These are phyloP conservation scores for Lyophyllum shimeji DNA, from an alignment of 768 basidiomycete species.

Conservation along the genomic window DNA sequence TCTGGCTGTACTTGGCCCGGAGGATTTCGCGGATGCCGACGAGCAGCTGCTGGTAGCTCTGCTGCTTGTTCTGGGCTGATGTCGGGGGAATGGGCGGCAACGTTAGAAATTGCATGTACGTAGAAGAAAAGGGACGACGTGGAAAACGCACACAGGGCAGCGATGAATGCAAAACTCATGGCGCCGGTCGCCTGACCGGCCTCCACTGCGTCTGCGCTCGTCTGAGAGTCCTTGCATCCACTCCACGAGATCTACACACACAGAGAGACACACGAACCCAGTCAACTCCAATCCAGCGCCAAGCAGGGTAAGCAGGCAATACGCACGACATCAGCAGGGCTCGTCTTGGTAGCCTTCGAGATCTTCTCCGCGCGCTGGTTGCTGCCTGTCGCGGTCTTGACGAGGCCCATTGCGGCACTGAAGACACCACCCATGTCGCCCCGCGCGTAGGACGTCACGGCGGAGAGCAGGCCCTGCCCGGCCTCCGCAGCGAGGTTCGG, in stretches of 20 bases:
- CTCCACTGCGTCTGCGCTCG: constrained; percentile 76
- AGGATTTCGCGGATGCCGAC: constrained; percentile 38
- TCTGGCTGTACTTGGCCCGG: constrained; percentile 40
- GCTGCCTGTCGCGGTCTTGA: constrained; percentile 72
- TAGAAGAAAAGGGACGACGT: background rate
- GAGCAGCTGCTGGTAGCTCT: constrained; percentile 45
- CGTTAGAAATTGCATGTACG: background rate
- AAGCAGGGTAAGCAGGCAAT: background rate
- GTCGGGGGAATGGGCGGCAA: background rate
- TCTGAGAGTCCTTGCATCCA: constrained; percentile 79
- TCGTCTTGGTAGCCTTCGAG: constrained; percentile 64
- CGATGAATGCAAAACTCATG: constrained; percentile 75
- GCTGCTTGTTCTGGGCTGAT: constrained; percentile 39
- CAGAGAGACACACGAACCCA: background rate
- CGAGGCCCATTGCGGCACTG: constrained; percentile 66
- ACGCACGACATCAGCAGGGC: constrained; percentile 84
- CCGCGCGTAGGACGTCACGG: constrained; percentile 71
- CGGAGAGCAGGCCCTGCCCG: constrained; percentile 81
- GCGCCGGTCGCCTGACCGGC: constrained; percentile 70
- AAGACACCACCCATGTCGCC: constrained; percentile 83
- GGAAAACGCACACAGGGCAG: constrained; percentile 45
- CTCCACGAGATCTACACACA: constrained; percentile 73
- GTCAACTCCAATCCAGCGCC: background rate
- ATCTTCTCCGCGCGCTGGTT: constrained; percentile 62
- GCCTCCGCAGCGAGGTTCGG: constrained; percentile 88